Evolutionary conservation across 352 stramenopile genomes (phyloP), one percentile per base, ranked within the genome.

Genomic region (Phytophthora kernoviae): DNA sequence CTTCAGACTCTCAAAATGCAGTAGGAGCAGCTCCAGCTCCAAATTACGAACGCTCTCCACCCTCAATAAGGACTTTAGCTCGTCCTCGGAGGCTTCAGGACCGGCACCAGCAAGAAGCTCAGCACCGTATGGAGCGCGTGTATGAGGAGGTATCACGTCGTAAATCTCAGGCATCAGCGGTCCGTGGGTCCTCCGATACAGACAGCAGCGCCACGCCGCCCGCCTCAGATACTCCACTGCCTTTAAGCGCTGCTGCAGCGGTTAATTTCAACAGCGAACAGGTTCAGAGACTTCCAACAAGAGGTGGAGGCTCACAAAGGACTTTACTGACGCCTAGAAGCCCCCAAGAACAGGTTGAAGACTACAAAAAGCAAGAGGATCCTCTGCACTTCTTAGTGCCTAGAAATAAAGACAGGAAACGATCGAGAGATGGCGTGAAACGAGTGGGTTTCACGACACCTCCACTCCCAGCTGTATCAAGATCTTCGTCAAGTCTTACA

Each of bases 61-160:
- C 56, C 24, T 30, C 6, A 9, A 24, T 39, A 58, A 42, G 50
- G 27, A 20, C 50, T n/a, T 58, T 46, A 20, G 46, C 54, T 27
- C 45, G 41, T 32, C 24, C 37, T 8, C 15, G 43, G 2, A 37
- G 22, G 22, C 12, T 26, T 58, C 41, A 30, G 39, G 22, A 45
- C 11, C 58, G 45, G 7, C 20, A 63, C 20, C 48, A 62, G 11
- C 61, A 26, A 26, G 65, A 81, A 40, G 58, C 68, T 9, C 72
- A 77, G 44, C 57, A 73, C 42, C 70, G 77, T 18, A 87, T 87
- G 77, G 68, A 83, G 46, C 70, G 68, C 26, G 77, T 87, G 21
- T 87, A 79, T 37, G 50, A 78, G 17, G 68, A 87, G 39, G 68
- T 87, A 0, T 81, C 68, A 21, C 58, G 72, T 1, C 60, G 73